Evolutionary conservation across 768 basidiomycete species (phyloP).

Genomic region (Suillus subalutaceus): DNA sequence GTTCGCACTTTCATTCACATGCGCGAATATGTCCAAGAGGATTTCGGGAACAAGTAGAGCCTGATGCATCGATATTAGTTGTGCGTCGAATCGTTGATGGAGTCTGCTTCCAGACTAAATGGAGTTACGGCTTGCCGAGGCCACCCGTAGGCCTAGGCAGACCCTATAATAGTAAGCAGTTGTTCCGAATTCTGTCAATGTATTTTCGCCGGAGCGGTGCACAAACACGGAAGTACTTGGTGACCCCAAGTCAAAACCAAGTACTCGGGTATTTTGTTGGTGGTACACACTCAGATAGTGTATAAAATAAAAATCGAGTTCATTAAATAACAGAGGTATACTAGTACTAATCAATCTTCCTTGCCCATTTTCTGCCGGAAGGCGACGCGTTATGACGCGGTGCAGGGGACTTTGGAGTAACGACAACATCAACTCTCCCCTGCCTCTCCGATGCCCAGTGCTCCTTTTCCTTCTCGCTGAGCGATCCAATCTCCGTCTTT

Average conservation of each 20-base stretch:
- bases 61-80: background rate
- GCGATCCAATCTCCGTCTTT: constrained; percentile 20
- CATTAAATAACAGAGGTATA: constrained; percentile 14
- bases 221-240: background rate
- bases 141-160: background rate
- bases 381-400: constrained; percentile 48
- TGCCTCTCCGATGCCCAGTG: constrained; percentile 28
- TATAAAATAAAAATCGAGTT: background rate
- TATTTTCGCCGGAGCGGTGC: background rate
- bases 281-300: background rate
- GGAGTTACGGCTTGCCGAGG: background rate
- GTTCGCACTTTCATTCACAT: background rate
- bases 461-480: constrained; percentile 31
- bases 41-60: background rate
- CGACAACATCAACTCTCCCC: constrained; percentile 44
- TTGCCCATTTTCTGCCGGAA: constrained; percentile 67
- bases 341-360: constrained; percentile 69
- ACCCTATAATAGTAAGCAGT: background rate
- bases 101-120: background rate
- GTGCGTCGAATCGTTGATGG: background rate
- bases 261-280: background rate
- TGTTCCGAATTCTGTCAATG: no score
- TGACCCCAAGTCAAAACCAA: background rate
- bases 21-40: background rate
- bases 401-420: constrained; percentile 45